Evolutionary conservation across 2,329 filamentous ascomycete genomes (phyloP), one percentile per base, ranked within the genome.

Genomic region (Leptographium lundbergii): DNA sequence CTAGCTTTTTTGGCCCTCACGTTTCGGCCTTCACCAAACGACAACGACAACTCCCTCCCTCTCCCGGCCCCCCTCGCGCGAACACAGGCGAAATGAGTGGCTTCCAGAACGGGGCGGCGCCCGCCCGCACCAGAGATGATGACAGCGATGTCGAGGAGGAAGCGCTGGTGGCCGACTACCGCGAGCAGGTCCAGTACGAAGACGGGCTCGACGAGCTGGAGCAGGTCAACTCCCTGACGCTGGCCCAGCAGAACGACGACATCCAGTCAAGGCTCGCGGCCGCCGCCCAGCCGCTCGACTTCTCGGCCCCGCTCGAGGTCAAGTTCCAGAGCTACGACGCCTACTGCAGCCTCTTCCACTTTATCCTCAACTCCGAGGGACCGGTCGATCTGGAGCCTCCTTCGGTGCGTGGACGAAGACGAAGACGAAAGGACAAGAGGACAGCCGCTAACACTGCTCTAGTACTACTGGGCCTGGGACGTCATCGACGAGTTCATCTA

Each of bases 401-500:
- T 67, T 96, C 91, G 72, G 92, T 96, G 3, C 11, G 55, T 57
- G 13, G 13, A 34, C n/a, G n/a, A n/a, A n/a, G n/a, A n/a, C n/a
- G n/a, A n/a, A n/a, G n/a, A n/a, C n/a, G n/a, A n/a, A n/a, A 3
- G 13, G 24, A 17, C 48, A 10, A 4, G 22, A 25, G 24, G 24
- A 17, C 32, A 34, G 32, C 32, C 5, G 34, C 54, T 55, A 47
- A 55, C 36, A 13, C 14, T 32, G 45, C 45, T 36, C 27, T n/a
- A 97, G 90, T 95, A 96, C 78, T 96, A 92, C 79, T 99, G 94
- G 94, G 94, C 94, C 50, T 99, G 94, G 94, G 94, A 99, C 74
- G 92, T 97, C 66, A 96, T 99, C 76, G 94, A 99, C 74, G 94
- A 99, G 76, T 99, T 99, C 79, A 97, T 99, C 77, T 99, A 99